These are phyloP conservation scores for Ciborinia camelliae DNA, from an alignment of 2,329 filamentous ascomycete species.

Conservation along the genomic window DNA sequence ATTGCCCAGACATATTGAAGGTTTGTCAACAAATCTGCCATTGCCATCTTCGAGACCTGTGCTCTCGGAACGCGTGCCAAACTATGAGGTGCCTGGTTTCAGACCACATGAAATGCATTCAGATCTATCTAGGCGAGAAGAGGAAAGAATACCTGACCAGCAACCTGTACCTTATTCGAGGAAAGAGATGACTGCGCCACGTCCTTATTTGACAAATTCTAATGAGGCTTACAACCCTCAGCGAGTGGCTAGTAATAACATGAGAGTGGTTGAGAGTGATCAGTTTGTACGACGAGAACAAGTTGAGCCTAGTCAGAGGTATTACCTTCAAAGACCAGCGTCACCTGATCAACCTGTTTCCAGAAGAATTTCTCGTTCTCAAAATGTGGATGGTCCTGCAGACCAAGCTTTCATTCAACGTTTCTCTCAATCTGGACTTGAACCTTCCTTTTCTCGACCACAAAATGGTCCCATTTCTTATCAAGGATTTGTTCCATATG, in stretches of 20 bases:
- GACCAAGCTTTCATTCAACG: constrained; percentile 33
- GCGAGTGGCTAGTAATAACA: constrained; percentile 19
- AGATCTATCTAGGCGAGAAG: constrained; percentile 25
- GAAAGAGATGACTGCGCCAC: constrained; percentile 22
- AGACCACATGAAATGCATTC: constrained; percentile 23
- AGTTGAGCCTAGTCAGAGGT: constrained; percentile 21
- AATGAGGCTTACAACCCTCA: constrained; percentile 23
- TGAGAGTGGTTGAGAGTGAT: constrained; percentile 25
- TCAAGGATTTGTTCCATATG: constrained; percentile 26
- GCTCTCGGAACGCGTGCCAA: constrained; percentile 27
- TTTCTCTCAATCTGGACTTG: constrained; percentile 36
- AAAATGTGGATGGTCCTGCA: constrained; percentile 26
- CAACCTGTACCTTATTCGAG: constrained; percentile 17
- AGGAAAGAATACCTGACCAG: constrained; percentile 17
- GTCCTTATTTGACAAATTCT: constrained; percentile 19
- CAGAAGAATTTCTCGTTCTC: constrained; percentile 28
- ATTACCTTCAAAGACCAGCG: constrained; percentile 22
- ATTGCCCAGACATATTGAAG: constrained; percentile 31
- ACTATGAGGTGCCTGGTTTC: constrained; percentile 31
- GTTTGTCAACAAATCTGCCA: constrained; percentile 29
- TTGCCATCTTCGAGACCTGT: constrained; percentile 25
- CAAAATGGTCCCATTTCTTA: constrained; percentile 28
- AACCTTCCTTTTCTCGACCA: constrained; percentile 23
- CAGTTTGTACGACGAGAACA: constrained; percentile 24
- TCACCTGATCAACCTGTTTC: constrained; percentile 28